Evolutionary conservation across 345 rosid species (phyloP).

Genomic region (Eucalyptus brandiana): DNA sequence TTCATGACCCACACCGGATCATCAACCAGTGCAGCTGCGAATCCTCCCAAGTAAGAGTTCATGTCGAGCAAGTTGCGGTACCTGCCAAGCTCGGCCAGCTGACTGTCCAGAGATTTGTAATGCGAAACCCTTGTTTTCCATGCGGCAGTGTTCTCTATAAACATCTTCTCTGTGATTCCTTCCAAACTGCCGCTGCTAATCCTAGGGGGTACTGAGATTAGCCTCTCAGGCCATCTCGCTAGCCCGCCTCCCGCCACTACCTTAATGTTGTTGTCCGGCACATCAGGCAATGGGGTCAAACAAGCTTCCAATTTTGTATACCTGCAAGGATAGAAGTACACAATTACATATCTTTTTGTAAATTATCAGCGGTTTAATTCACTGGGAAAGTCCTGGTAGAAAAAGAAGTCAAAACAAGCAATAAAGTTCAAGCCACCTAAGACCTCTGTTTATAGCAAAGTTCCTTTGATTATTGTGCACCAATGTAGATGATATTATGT

Average conservation of each 20-base stretch:
- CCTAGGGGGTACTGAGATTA: slow-evolving; percentile 68
- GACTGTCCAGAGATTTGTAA: slow-evolving; percentile 55
- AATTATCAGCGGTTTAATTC: neutral
- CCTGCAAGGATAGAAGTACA: slow-evolving; percentile 15
- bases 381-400: neutral
- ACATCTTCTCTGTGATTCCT: slow-evolving; percentile 37
- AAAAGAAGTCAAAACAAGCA: neutral
- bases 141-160: slow-evolving; percentile 30
- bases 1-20: slow-evolving; percentile 93
- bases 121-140: slow-evolving; percentile 62
- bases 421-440: neutral
- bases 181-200: slow-evolving; percentile 31
- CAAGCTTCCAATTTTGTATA: slow-evolving; percentile 77
- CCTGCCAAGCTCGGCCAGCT: slow-evolving; percentile 48
- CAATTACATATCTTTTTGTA: neutral
- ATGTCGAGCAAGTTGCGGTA: slow-evolving; percentile 83
- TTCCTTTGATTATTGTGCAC: neutral
- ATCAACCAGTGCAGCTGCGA: slow-evolving; percentile 62
- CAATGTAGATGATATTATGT: neutral
- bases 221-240: slow-evolving; percentile 71
- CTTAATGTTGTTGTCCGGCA: slow-evolving; percentile 6
- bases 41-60: slow-evolving; percentile 74
- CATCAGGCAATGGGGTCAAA: slow-evolving; percentile 75
- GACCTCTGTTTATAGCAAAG: neutral
- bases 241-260: slow-evolving; percentile 60